These are phyloP conservation scores for Colletotrichum navitas DNA, from an alignment of 2,329 filamentous ascomycete species.

Conservation along the genomic window DNA sequence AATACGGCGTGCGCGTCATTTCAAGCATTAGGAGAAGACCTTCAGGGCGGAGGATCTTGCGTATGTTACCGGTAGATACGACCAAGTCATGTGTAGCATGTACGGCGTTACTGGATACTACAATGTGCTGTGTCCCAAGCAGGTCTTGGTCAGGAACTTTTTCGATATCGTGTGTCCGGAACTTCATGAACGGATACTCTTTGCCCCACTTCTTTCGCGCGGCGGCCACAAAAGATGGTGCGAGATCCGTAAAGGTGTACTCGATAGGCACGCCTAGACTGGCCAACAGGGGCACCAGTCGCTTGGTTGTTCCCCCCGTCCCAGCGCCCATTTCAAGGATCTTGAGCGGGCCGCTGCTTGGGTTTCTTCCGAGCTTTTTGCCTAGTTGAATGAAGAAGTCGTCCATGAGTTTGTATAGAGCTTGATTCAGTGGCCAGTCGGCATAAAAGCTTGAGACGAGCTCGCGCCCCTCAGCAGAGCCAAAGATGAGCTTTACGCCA, in stretches of 20 bases:
- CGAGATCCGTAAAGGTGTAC: not conserved
- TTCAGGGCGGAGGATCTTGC: not conserved
- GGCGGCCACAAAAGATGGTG: not conserved
- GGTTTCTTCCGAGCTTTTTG: not conserved
- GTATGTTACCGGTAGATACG: not conserved
- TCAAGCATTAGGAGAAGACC: constrained; percentile 33
- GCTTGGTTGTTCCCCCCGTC: constrained; percentile 1
- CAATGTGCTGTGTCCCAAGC: not conserved
- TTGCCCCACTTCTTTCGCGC: not conserved
- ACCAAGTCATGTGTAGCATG: not conserved
- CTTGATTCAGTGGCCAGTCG: constrained; percentile 52
- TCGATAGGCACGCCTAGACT: not conserved
- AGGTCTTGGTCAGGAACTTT: not conserved
- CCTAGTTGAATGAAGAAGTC: not conserved
- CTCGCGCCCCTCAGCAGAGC: constrained; percentile 50
- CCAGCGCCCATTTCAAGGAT: constrained; percentile 11
- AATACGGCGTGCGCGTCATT: constrained; percentile 42
- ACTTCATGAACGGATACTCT: not conserved
- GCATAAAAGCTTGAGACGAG: constrained; percentile 53
- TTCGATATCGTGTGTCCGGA: not conserved
- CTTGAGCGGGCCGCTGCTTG: not conserved
- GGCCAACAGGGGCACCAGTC: not conserved
- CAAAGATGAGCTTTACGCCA: constrained; percentile 56
- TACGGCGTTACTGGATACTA: not conserved
- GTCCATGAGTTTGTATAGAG: constrained; percentile 51